These are phyloP conservation scores for Crithidia fasciculata DNA, from an alignment of 208 protist species.

Conservation along the genomic window DNA sequence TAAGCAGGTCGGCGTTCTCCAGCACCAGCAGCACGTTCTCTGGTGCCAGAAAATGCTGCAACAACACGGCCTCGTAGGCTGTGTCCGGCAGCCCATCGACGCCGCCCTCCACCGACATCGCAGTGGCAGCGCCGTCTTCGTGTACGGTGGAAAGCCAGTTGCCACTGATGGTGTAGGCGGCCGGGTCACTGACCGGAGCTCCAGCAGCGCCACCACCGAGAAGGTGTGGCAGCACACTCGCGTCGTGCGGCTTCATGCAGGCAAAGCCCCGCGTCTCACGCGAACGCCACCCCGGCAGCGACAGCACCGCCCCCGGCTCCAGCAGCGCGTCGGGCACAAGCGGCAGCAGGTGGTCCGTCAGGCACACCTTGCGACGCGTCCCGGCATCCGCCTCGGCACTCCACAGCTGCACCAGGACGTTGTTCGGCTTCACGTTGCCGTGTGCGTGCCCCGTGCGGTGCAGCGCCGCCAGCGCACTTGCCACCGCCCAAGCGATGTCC, in stretches of 20 bases:
- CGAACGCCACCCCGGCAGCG: conserved; percentile 14
- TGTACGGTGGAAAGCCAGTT: not conserved
- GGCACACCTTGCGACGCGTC: conserved; percentile 11
- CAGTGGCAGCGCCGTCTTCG: not conserved
- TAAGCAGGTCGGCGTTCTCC: not conserved
- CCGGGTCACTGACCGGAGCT: not conserved
- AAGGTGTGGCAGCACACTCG: conserved; percentile 22
- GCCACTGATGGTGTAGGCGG: conserved; percentile 28
- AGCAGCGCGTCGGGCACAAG: conserved; percentile 27
- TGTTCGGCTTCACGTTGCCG: conserved; percentile 64
- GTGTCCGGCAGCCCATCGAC: conserved; percentile 22
- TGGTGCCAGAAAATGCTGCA: conserved; percentile 40
- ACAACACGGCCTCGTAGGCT: conserved; percentile 24
- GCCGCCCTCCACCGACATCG: conserved; percentile 12
- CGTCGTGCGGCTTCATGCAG: conserved; percentile 33
- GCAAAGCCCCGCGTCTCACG: conserved; percentile 26
- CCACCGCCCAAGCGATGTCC: conserved; percentile 25
- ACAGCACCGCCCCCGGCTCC: conserved; percentile 23
- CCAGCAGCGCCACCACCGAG: conserved; percentile 16
- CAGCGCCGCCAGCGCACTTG: conserved; percentile 18
- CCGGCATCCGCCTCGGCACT: not conserved
- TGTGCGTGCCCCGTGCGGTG: conserved; percentile 35
- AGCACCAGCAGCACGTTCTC: conserved; percentile 35
- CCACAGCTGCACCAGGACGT: conserved; percentile 42
- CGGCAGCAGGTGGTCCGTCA: conserved; percentile 32